Evolutionary conservation across 116 monocot species (phyloP).

Genomic region (Thalassia testudinum): DNA sequence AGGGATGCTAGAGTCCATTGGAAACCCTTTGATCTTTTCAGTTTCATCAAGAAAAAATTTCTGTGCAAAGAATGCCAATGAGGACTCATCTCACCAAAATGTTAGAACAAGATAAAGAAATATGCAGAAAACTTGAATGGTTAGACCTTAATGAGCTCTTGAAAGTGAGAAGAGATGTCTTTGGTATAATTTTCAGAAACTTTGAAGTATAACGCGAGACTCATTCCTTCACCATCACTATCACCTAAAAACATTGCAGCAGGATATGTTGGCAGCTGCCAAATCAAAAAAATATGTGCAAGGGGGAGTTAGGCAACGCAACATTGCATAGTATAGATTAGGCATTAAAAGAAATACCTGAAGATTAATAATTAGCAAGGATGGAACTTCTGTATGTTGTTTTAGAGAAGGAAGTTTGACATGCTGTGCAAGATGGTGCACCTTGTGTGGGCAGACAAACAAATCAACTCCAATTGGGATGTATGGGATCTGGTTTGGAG

Average conservation of each 20-base stretch:
- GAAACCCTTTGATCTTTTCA: constrained; percentile 74
- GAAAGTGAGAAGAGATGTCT: constrained; percentile 29
- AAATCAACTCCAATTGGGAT: constrained; percentile 75
- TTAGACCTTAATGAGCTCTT: constrained; percentile 34
- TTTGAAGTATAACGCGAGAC: constrained; percentile 53
- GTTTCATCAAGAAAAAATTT: constrained; percentile 74
- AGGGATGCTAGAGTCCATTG: constrained; percentile 42
- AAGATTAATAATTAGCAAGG: constrained; percentile 71
- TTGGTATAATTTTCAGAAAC: constrained; percentile 48
- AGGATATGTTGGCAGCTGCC: constrained; percentile 74
- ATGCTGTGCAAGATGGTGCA: constrained; percentile 80
- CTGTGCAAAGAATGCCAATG: constrained; percentile 14
- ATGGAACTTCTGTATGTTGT: constrained; percentile 50
- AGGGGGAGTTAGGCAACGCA: too few species aligned
- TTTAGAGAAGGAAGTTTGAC: constrained; percentile 59
- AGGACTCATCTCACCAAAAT: too few species aligned
- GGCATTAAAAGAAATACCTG: constrained; percentile 25
- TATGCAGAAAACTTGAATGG: too few species aligned
- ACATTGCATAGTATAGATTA: too few species aligned
- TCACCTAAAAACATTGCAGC: constrained; percentile 67
- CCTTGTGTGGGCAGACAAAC: constrained; percentile 45
- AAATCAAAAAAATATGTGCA: too few species aligned
- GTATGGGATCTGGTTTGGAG: constrained; percentile 52
- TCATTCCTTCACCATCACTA: constrained; percentile 73
- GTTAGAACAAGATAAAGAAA: too few species aligned